Evolutionary conservation across 208 protist species (phyloP).

Genomic region (Angomonas deanei): DNA sequence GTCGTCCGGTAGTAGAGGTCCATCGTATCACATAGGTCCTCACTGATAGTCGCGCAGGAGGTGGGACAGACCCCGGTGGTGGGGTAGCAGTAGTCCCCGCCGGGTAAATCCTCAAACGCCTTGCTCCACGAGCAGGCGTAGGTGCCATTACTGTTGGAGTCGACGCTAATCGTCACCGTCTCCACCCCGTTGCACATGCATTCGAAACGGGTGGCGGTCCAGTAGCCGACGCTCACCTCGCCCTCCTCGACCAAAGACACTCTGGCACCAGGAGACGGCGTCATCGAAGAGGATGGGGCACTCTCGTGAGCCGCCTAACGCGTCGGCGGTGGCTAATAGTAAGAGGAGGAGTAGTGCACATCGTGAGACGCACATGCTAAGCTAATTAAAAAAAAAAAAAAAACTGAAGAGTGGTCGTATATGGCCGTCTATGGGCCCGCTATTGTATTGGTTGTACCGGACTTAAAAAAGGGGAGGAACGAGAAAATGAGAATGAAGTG

Average conservation of each 20-base stretch:
- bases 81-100: constrained; percentile 44
- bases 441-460: neutral
- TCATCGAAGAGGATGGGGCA: neutral
- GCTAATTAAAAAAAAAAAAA: neutral
- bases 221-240: constrained; percentile 19
- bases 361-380: neutral
- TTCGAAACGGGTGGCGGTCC: constrained; percentile 15
- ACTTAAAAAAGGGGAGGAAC: neutral
- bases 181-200: constrained; percentile 37
- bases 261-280: constrained; percentile 25
- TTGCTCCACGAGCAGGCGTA: constrained; percentile 41
- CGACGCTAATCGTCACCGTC: constrained; percentile 9
- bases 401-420: neutral
- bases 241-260: constrained; percentile 24
- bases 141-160: neutral
- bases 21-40: constrained; percentile 25
- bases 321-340: neutral
- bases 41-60: constrained; percentile 21
- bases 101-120: constrained; percentile 25
- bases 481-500: no score
- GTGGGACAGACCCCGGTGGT: constrained; percentile 45
- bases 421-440: no score
- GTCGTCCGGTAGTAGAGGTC: constrained; percentile 1
- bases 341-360: neutral
- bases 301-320: neutral